Conservation (phyloP, 2,329 filamentous ascomycete species). For the Fusarium poae region DNA sequence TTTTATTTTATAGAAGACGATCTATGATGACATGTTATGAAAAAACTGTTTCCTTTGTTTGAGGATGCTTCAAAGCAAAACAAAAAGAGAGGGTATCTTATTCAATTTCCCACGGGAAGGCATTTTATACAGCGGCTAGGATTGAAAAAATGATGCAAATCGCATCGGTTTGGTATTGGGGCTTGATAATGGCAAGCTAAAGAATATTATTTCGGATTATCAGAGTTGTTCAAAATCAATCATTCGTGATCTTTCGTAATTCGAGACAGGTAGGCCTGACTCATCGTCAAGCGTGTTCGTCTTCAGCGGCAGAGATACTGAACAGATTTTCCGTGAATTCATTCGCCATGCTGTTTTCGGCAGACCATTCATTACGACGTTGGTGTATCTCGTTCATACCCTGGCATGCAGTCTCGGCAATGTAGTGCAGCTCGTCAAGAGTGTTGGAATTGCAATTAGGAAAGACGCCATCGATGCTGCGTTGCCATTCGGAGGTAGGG, state of each 20-base stretch:
- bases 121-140: conserved; percentile 42
- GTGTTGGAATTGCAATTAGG: conserved; percentile 60
- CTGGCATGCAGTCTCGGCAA: conserved; percentile 59
- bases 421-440: conserved; percentile 59
- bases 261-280: neutral
- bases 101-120: conserved; percentile 20
- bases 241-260: conserved; percentile 13
- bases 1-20: conserved; percentile 28
- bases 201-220: conserved; percentile 33
- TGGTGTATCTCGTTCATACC: conserved; percentile 60
- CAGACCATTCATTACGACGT: conserved; percentile 50
- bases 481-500: conserved; percentile 58
- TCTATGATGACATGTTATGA: conserved; percentile 41
- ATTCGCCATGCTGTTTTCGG: conserved; percentile 49
- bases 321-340: conserved; percentile 52
- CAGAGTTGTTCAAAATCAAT: conserved; percentile 8
- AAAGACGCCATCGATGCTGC: conserved; percentile 60
- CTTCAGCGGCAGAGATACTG: conserved; percentile 28
- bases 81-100: conserved; percentile 30
- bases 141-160: conserved; percentile 26
- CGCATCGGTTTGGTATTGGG: conserved; percentile 39
- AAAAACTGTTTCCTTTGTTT: conserved; percentile 30
- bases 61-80: conserved; percentile 26
- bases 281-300: conserved; percentile 29
- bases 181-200: conserved; percentile 42